phyloP scores from a whole-genome alignment of 495 filamentous ascomycete genomes.

The Platismatia glauca region DNA sequence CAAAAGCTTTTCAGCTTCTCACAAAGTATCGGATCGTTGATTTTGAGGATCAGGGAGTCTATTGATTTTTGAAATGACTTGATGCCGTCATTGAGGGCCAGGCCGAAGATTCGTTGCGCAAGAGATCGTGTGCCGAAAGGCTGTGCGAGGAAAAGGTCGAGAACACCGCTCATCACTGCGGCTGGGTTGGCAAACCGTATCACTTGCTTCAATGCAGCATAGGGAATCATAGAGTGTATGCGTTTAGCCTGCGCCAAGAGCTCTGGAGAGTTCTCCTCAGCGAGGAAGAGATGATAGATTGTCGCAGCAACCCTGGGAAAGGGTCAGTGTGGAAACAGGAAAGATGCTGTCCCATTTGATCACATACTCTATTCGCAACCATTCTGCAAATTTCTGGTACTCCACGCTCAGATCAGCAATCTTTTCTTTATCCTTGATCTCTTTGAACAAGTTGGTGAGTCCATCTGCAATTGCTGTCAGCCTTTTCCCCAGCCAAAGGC shows the following conservation, averaged over 20 bases:
- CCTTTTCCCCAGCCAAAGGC: background rate
- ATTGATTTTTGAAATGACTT: slow-evolving; percentile 74
- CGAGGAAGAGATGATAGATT: slow-evolving; percentile 93
- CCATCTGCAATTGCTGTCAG: slow-evolving; percentile 50
- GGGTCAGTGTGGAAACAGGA: slow-evolving; percentile 6
- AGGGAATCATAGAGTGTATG: slow-evolving; percentile 89
- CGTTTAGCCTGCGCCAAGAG: slow-evolving; percentile 87
- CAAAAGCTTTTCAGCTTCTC: slow-evolving; percentile 73
- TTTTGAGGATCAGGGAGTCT: slow-evolving; percentile 60
- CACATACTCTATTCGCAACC: slow-evolving; percentile 80
- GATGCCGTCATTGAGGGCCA: slow-evolving; percentile 88
- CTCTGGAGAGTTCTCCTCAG: slow-evolving; percentile 95
- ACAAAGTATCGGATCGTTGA: slow-evolving; percentile 70
- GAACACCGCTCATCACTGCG: slow-evolving; percentile 82
- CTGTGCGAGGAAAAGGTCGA: slow-evolving; percentile 92
- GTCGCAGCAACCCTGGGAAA: slow-evolving; percentile 68
- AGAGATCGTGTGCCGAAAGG: slow-evolving; percentile 84
- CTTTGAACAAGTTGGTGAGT: slow-evolving; percentile 82
- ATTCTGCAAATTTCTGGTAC: slow-evolving; percentile 97
- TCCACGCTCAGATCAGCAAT: slow-evolving; percentile 84
- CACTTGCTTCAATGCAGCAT: slow-evolving; percentile 87
- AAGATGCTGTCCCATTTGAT: background rate
- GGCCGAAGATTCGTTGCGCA: slow-evolving; percentile 83
- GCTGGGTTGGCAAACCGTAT: slow-evolving; percentile 95
- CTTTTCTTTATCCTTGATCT: slow-evolving; percentile 78